Base-by-base conservation (phyloP, 768 basidiomycete genomes). In the Thelephora ganbajun region DNA sequence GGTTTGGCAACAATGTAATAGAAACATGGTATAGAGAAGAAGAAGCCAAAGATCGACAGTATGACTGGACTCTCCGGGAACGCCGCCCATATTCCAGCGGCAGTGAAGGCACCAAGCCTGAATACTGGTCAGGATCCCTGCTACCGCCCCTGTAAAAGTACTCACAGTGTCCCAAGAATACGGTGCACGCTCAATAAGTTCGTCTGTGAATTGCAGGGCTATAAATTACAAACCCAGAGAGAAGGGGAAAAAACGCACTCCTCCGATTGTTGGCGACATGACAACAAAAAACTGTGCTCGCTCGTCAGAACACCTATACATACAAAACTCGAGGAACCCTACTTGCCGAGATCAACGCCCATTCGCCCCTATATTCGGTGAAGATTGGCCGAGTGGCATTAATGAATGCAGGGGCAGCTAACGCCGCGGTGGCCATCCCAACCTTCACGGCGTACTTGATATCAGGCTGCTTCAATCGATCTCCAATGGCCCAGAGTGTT, bases 21-120 rank as follows among this genome's bases (percentile, higher is more conserved):
- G 66, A 94, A 98, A 61, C 94, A 97, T 14, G 94, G 96, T 6
- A 96, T 68, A 0, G 91, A 91, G 59, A 85, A 90, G 53, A 91
- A 66, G 60, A 91, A 87, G 0, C 96, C 94, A 51, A 91, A 83
- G 33, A 86, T 62, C 0, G 91, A 77, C 6, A 99, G 72, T 2
- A 82, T 66, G 30, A 79, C 60, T 0, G 87, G 72, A 44, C 90
- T 74, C 34, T 88, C 80, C 0, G 85, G 82, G 58, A 90, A 89
- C 11, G 82, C 54, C 0, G 77, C 69, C 63, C 85, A 96, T 5
- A 85, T 69, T 1, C 64, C 66, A 12, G 82, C 77, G 3, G 93
- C 92, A 0, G 82, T 76, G 1, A 69, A 63, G 1, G 93, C 93
- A 6, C 92, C 93, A 47, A 82, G 67, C 36, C 88, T 92, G 53